Base-by-base conservation (phyloP, 805 yeast genomes). In the Candida peoriensis region DNA sequence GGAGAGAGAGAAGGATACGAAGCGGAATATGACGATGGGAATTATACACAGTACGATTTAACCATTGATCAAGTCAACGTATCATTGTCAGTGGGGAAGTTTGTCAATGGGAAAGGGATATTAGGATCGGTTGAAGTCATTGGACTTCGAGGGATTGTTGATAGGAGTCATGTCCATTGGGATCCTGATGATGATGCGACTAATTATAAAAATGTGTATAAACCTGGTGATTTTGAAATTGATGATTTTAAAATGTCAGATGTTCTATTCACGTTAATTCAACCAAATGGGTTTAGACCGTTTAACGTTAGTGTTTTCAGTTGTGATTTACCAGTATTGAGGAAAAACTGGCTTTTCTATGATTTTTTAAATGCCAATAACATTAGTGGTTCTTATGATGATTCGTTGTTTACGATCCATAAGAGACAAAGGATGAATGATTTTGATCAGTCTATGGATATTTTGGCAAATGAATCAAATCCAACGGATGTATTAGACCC, bases 291-390 rank as follows among this genome's bases (percentile, higher is more conserved):
- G 4, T 84, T 87, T 57, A 69, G 94, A 39, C 89, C 93, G 1
- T 85, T 93, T 54, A 78, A 83, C 43, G 83, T 93, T 23, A 84
- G 95, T 43, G 71, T 93, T n/a, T 89, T 82, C 60, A 81, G 78
- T 52, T 83, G 95, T 54, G 94, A 87, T 39, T 56, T 89, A 28
- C 81, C 89, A 2, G 67, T 72, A 34, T 65, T 93, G 38, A 68
- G 98, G 36, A 86, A 88, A 56, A 95, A 93, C 57, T 93, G 98
- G 97, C 64, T 93, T 20, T 82, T 86, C 52, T 82, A 82, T 57
- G 98, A 93, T 55, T 64, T 90, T 28, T 59, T 93, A 39, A 85
- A 82, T 54, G 94, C 96, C 10, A 81, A 78, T 45, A 77, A 79
- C 46, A 74, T 88, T 53, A 81, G 90, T 39, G 99, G 99, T 0